Conservation (phyloP, 2,329 filamentous ascomycete genomes). For the Cephalotrichum gorgonifer region DNA sequence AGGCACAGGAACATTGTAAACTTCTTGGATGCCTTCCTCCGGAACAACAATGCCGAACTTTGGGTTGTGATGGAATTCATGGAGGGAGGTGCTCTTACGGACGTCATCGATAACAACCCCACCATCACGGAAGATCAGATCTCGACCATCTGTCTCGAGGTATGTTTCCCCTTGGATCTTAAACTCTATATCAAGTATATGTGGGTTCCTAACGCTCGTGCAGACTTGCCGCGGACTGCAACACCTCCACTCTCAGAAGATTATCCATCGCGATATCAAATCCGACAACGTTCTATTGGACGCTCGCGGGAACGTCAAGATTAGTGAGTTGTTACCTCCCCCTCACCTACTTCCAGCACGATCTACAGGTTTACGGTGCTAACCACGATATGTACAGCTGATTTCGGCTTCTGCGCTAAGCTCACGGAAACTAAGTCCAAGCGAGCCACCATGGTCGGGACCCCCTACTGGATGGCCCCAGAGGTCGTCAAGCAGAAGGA, state of each 20-base stretch:
- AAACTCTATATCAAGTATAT: background rate
- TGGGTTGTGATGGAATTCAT: constrained; percentile 99
- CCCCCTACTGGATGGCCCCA: constrained; percentile 99
- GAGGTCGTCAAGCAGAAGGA: constrained; percentile 99
- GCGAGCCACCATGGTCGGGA: constrained; percentile 97
- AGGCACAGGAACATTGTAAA: constrained; percentile 98
- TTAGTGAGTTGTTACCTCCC: constrained; percentile 55
- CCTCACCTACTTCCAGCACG: background rate
- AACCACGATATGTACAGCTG: constrained; percentile 52
- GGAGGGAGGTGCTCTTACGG: constrained; percentile 94
- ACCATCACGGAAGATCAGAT: constrained; percentile 95
- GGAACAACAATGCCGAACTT: constrained; percentile 89
- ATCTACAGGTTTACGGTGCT: too few species aligned
- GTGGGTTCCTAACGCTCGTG: constrained; percentile 9
- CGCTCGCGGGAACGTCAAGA: constrained; percentile 91
- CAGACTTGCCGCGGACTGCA: constrained; percentile 93
- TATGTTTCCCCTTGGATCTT: constrained; percentile 31
- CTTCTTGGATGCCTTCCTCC: constrained; percentile 91
- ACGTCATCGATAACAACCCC: constrained; percentile 97
- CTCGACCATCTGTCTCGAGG: constrained; percentile 92
- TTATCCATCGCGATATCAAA: constrained; percentile 99
- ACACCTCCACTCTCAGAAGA: constrained; percentile 89
- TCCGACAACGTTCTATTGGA: constrained; percentile 96
- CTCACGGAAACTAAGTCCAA: constrained; percentile 94
- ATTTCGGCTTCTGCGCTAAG: constrained; percentile 99